Conservation (phyloP, 2,329 filamentous ascomycete species). For the Calonectria crousiana region DNA sequence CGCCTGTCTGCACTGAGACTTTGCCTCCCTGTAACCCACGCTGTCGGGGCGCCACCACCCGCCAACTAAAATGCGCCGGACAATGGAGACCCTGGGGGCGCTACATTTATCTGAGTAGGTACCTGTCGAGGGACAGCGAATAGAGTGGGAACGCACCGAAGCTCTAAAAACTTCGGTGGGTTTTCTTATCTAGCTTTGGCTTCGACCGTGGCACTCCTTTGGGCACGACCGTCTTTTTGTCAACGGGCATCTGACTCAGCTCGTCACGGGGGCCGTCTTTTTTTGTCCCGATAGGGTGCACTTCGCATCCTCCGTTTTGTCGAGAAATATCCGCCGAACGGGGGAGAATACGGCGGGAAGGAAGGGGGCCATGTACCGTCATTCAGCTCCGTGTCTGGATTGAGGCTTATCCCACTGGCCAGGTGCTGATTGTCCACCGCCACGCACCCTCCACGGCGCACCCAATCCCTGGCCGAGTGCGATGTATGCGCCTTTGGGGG, state of each 20-base stretch:
- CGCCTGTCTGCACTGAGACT: background rate
- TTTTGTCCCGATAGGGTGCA: background rate
- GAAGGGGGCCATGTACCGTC: background rate
- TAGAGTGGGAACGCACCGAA: background rate
- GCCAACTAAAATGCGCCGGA: slow-evolving; percentile 22
- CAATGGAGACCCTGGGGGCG: background rate
- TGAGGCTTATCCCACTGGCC: background rate
- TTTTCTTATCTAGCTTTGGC: slow-evolving; percentile 7
- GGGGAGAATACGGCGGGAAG: background rate
- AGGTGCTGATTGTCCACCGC: background rate
- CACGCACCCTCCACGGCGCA: slow-evolving; percentile 1
- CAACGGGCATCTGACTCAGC: background rate
- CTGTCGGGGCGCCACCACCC: slow-evolving; percentile 35
- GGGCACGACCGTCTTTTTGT: background rate
- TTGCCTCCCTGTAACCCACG: slow-evolving; percentile 34
- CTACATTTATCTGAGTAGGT: background rate
- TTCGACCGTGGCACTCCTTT: background rate
- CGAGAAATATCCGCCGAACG: background rate
- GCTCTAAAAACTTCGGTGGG: slow-evolving; percentile 1
- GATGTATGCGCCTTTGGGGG: background rate
- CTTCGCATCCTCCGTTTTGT: background rate
- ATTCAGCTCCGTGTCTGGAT: background rate
- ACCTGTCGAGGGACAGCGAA: background rate
- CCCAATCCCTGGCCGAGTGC: slow-evolving; percentile 5
- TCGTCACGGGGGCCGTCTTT: background rate